Evolutionary conservation across 148 eudicot species (phyloP).

Genomic region (Rhododendron ovatum): DNA sequence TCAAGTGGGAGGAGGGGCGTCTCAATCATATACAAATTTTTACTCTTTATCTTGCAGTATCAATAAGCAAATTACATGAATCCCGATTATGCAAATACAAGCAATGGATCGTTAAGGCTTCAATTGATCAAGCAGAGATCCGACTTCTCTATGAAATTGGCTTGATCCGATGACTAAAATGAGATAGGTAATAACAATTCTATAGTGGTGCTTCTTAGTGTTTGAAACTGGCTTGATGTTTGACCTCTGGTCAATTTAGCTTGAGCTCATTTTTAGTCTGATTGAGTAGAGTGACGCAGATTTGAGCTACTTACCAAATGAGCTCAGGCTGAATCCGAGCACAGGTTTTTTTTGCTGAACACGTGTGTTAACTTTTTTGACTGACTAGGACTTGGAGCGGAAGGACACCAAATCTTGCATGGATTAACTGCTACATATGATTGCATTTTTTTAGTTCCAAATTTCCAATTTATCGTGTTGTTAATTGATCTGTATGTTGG

Average conservation of each 20-base stretch:
- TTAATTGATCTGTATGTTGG: too few species aligned
- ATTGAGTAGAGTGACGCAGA: neutral
- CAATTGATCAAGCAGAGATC: conserved; percentile 82
- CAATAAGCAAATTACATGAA: conserved; percentile 69
- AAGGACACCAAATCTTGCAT: neutral
- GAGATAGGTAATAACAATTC: conserved; percentile 48
- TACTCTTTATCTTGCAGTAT: conserved; percentile 40
- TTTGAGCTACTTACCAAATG: neutral
- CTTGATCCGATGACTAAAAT: conserved; percentile 28
- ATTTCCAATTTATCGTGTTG: too few species aligned
- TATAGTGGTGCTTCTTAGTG: neutral
- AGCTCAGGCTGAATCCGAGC: neutral
- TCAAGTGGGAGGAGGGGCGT: neutral
- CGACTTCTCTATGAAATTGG: conserved; percentile 36
- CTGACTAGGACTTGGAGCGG: neutral
- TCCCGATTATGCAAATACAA: conserved; percentile 44
- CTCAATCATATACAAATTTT: neutral
- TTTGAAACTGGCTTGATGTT: neutral
- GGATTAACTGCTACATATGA: neutral
- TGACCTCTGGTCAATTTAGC: neutral
- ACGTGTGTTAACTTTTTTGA: neutral
- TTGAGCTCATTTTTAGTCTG: neutral
- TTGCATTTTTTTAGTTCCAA: too few species aligned
- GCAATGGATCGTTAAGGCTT: conserved; percentile 66
- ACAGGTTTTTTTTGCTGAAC: neutral